Conservation (phyloP, 1,139 yeast species). For the Saccharomyces pastorianus region DNA sequence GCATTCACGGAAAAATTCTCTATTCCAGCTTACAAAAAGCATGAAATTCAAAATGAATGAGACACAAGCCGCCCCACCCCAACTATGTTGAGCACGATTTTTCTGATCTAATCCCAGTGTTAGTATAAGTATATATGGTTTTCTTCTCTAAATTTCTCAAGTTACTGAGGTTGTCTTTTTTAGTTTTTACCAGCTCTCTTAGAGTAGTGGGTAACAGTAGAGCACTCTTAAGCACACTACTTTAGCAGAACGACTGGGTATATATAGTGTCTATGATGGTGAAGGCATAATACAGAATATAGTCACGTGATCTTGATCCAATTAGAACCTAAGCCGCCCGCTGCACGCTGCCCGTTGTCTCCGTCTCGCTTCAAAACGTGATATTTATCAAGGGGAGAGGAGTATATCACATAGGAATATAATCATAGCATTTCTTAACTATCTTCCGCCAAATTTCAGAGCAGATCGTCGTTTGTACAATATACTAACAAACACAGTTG, state of each 20-base stretch:
- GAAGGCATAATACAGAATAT: too few relatives aligned
- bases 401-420: background rate
- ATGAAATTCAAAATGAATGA: constrained; percentile 21
- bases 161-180: background rate
- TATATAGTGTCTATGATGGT: too few relatives aligned
- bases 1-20: constrained; percentile 52
- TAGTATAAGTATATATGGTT: background rate
- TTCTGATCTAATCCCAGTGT: background rate
- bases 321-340: background rate
- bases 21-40: constrained; percentile 59
- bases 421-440: background rate
- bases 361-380: background rate
- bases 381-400: background rate
- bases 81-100: background rate
- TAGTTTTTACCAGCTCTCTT: background rate
- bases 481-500: background rate
- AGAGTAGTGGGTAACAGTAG: background rate
- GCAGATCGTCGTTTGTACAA: background rate
- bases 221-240: background rate
- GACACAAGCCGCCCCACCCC: constrained; percentile 32
- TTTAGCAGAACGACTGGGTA: background rate
- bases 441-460: background rate
- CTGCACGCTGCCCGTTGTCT: background rate
- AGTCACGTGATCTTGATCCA: background rate
- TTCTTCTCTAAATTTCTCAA: background rate